phyloP scores from a whole-genome alignment of 495 filamentous ascomycete genomes.

The Aspergillus coremiiformis region DNA sequence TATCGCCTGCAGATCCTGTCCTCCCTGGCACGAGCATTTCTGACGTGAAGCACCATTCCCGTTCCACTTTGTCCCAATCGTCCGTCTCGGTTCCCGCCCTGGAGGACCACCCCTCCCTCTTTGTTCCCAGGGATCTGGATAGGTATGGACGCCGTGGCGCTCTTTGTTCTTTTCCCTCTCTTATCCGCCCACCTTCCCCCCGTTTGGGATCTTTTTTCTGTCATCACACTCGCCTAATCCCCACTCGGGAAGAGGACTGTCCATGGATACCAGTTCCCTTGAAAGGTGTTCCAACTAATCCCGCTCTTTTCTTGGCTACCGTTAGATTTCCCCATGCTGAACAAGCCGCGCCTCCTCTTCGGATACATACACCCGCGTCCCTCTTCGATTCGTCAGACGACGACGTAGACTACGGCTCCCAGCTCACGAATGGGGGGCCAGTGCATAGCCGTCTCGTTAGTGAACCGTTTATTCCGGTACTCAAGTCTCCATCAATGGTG shows the following conservation, averaged over 20 bases:
- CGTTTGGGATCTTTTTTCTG: constrained; percentile 7
- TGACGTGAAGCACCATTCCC: constrained; percentile 6
- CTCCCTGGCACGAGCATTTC: constrained; percentile 12
- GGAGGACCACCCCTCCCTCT: constrained; percentile 28
- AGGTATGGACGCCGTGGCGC: constrained; percentile 31
- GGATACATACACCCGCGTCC: constrained; percentile 33
- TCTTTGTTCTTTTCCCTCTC: constrained; percentile 11
- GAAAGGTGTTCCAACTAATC: constrained; percentile 24
- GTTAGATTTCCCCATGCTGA: constrained; percentile 35
- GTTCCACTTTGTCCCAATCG: constrained; percentile 4
- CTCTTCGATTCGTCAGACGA: constrained; percentile 19
- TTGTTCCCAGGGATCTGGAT: constrained; percentile 32
- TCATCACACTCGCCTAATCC: constrained; percentile 6
- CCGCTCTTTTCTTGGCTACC: constrained; percentile 19
- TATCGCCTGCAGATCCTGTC: constrained; percentile 20
- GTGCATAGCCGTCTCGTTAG: constrained; percentile 41
- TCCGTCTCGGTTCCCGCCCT: constrained; percentile 21
- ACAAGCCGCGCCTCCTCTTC: constrained; percentile 26
- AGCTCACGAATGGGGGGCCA: constrained; percentile 39
- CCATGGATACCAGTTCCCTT: constrained; percentile 3
- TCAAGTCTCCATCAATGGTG: constrained; percentile 31
- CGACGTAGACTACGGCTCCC: constrained; percentile 26
- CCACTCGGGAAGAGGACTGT: constrained; percentile 2
- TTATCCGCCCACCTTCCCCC: constrained; percentile 8
- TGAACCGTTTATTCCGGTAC: constrained; percentile 41